Evolutionary conservation across 805 yeast species (phyloP).

Genomic region (Nakazawaea populi): DNA sequence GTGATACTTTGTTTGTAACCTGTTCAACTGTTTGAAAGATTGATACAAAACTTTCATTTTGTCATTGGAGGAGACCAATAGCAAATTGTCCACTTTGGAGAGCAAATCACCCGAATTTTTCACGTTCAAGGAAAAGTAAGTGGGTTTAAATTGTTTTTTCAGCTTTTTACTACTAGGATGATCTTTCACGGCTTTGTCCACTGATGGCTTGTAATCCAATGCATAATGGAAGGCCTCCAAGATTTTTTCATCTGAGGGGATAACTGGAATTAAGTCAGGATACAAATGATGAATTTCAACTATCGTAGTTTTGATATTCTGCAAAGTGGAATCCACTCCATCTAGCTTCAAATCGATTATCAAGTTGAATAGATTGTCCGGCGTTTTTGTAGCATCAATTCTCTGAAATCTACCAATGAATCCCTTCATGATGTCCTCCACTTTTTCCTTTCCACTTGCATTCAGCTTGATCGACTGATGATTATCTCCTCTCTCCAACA

Average conservation of each 20-base stretch:
- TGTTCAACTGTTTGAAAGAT: slow-evolving; percentile 20
- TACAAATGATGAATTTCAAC: slow-evolving; percentile 29
- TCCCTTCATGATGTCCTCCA: slow-evolving; percentile 63
- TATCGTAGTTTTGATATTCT: slow-evolving; percentile 42
- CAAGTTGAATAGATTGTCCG: slow-evolving; percentile 64
- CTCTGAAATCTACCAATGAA: slow-evolving; percentile 68
- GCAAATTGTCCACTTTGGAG: slow-evolving; percentile 14
- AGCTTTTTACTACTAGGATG: slow-evolving; percentile 11
- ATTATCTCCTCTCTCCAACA: slow-evolving; percentile 70
- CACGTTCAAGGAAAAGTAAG: slow-evolving; percentile 41
- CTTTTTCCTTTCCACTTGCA: slow-evolving; percentile 39
- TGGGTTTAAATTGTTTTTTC: slow-evolving; percentile 22
- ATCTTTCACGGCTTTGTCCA: slow-evolving; percentile 28
- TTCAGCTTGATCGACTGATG: slow-evolving; percentile 74
- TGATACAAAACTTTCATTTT: slow-evolving; percentile 5
- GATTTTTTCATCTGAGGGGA: slow-evolving; percentile 38
- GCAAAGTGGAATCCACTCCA: slow-evolving; percentile 36
- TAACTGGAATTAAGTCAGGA: slow-evolving; percentile 34
- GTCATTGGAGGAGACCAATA: slow-evolving; percentile 4
- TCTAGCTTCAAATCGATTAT: slow-evolving; percentile 52
- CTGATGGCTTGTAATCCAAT: slow-evolving; percentile 45
- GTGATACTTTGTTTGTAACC: slow-evolving; percentile 55
- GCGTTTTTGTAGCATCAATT: slow-evolving; percentile 36
- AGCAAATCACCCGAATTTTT: slow-evolving; percentile 14
- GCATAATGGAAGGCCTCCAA: slow-evolving; percentile 47